Conservation (phyloP, 202 grass and related monocot genomes). For the Musa balbisiana region DNA sequence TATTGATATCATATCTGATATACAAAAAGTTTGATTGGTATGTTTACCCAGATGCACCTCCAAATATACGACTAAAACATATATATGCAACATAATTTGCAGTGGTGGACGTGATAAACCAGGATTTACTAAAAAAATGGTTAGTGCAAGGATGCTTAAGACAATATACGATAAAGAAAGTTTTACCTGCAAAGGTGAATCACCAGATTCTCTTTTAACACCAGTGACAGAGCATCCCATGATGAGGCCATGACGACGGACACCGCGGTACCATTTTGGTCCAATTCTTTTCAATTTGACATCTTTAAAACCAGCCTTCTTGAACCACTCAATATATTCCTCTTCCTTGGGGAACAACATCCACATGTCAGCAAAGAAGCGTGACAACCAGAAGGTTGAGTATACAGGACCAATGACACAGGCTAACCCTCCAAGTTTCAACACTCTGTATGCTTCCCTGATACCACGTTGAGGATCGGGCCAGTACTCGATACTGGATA, state of each 20-base stretch:
- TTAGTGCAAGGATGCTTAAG: not conserved
- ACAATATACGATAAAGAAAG: not conserved
- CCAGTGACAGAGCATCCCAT: constrained; percentile 91
- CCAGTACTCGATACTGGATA: constrained; percentile 86
- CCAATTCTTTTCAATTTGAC: constrained; percentile 84
- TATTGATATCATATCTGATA: too few species aligned
- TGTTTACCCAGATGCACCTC: too few species aligned
- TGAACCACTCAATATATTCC: constrained; percentile 95
- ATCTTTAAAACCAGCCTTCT: constrained; percentile 78
- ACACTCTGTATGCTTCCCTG: constrained; percentile 81
- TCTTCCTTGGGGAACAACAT: constrained; percentile 97
- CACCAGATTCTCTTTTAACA: constrained; percentile 54
- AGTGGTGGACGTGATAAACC: not conserved
- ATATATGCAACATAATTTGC: too few species aligned
- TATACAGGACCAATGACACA: constrained; percentile 81
- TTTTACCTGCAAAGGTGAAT: constrained; percentile 65
- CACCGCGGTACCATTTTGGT: constrained; percentile 93
- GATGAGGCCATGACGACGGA: constrained; percentile 77
- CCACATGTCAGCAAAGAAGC: constrained; percentile 91
- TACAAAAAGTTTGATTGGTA: too few species aligned
- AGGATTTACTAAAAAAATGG: not conserved
- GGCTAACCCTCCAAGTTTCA: constrained; percentile 57
- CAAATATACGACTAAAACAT: not conserved
- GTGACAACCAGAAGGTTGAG: constrained; percentile 85
- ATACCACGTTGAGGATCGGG: constrained; percentile 86